Percentiles rank a stretch among this genome's conserved stretches.
Evolutionary conservation across 164 flowering plant genomes (phyloP).

Genomic region (Magnolia sinica): DNA sequence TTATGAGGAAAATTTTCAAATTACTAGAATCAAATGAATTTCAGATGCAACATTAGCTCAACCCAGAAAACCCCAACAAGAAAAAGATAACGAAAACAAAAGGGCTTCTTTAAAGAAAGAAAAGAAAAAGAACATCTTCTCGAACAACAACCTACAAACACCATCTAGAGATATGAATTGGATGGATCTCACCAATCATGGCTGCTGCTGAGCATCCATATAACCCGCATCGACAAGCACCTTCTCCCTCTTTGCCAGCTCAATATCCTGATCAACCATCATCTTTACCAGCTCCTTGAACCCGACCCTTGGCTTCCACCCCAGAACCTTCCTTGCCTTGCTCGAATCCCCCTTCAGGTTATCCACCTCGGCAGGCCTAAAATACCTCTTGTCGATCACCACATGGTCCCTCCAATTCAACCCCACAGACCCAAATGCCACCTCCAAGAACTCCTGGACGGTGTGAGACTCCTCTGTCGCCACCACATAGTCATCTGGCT

Average conservation of each 20-base stretch:
- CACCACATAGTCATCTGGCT: slow-evolving; percentile 91
- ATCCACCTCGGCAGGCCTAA: slow-evolving; percentile 92
- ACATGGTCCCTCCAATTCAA: slow-evolving; percentile 92
- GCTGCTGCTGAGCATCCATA: slow-evolving; percentile 95
- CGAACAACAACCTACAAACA: background rate
- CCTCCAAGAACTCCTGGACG: slow-evolving; percentile 87
- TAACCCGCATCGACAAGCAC: slow-evolving; percentile 97
- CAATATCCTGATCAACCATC: slow-evolving; percentile 96
- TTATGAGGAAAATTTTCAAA: background rate
- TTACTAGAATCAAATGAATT: slow-evolving; percentile 5
- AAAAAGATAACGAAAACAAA: background rate
- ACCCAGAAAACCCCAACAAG: background rate
- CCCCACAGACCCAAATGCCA: slow-evolving; percentile 89
- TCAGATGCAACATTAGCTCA: background rate
- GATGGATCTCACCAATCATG: slow-evolving; percentile 29
- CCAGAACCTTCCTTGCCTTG: slow-evolving; percentile 72
- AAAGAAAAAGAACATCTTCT: background rate
- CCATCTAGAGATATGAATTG: background rate
- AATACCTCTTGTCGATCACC: slow-evolving; percentile 85
- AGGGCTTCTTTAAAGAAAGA: background rate
- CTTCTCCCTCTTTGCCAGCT: slow-evolving; percentile 90
- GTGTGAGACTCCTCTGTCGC: slow-evolving; percentile 96
- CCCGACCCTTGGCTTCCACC: slow-evolving; percentile 93
- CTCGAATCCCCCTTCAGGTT: slow-evolving; percentile 85
- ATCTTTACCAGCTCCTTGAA: slow-evolving; percentile 90